Percentiles rank a stretch among this genome's conserved stretches.
Evolutionary conservation across 257 asterid species (phyloP).

Genomic region (Scutellaria barbata): DNA sequence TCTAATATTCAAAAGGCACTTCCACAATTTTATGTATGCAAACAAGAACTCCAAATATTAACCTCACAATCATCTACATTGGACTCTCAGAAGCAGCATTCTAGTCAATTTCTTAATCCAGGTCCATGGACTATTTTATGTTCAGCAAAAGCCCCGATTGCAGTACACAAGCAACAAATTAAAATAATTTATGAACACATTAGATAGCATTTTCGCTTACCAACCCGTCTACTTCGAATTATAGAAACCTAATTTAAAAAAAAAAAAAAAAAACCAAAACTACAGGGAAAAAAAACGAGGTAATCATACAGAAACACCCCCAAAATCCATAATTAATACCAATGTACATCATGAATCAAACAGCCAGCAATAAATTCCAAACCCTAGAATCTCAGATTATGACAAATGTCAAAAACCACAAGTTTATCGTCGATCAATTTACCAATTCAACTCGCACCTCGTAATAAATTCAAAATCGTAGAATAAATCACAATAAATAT

Average conservation of each 20-base stretch:
- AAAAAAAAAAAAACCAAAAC: neutral
- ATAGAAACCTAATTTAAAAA: neutral
- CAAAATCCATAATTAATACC: neutral
- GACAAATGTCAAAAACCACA: neutral
- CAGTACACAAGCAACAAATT: neutral
- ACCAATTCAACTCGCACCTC: neutral
- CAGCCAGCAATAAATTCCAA: conserved; percentile 1
- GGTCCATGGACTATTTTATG: neutral
- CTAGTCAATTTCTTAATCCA: neutral
- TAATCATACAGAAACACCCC: neutral
- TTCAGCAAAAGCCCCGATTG: neutral
- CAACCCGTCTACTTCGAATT: no score
- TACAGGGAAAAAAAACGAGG: neutral
- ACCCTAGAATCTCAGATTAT: conserved; percentile 21
- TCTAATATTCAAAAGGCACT: neutral
- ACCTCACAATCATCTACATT: no score
- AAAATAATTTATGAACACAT: neutral
- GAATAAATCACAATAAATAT: neutral
- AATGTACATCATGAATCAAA: conserved; percentile 6
- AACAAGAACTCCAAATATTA: no score
- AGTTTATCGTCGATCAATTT: neutral
- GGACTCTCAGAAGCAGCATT: no score
- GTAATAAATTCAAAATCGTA: neutral
- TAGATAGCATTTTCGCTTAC: neutral
- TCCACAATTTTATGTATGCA: neutral